Conservation (phyloP, 2,329 filamentous ascomycete genomes). For the Neofusicoccum sp. region DNA sequence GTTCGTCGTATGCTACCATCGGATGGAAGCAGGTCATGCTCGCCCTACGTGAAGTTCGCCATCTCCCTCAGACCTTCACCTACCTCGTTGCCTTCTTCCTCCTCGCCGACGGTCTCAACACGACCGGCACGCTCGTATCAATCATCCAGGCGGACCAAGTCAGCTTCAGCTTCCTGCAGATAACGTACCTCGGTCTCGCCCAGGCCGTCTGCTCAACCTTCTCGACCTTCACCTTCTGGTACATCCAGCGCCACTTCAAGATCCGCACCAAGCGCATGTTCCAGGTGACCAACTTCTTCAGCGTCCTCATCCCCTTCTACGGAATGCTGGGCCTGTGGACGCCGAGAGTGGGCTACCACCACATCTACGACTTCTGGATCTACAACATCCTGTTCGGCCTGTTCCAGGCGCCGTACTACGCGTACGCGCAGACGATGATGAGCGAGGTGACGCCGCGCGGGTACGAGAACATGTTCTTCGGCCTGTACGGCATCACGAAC, state of each 20-base stretch:
- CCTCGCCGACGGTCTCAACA: conserved; percentile 68
- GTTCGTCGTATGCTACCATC: conserved; percentile 54
- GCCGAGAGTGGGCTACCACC: conserved; percentile 52
- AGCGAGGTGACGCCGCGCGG: conserved; percentile 66
- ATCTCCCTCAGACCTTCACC: conserved; percentile 63
- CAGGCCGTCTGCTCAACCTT: conserved; percentile 63
- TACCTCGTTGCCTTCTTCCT: conserved; percentile 65
- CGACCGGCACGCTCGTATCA: conserved; percentile 65
- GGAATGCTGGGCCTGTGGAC: conserved; percentile 61
- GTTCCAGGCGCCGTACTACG: conserved; percentile 68
- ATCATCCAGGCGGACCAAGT: conserved; percentile 66
- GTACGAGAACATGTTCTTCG: conserved; percentile 70
- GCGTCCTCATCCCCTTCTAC: conserved; percentile 57
- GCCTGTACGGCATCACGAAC: conserved; percentile 65
- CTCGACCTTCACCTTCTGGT: conserved; percentile 63
- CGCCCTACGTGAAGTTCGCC: conserved; percentile 53
- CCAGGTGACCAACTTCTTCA: conserved; percentile 53
- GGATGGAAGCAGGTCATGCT: conserved; percentile 56
- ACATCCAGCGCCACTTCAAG: conserved; percentile 57
- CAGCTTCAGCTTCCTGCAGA: conserved; percentile 61
- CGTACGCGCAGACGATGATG: conserved; percentile 70
- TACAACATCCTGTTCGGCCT: conserved; percentile 60
- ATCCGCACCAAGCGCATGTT: conserved; percentile 68
- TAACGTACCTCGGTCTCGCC: conserved; percentile 65
- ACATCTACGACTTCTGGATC: conserved; percentile 54